Conservation (phyloP, 371 early-diverging fungal species). For the Circinella minor region DNA sequence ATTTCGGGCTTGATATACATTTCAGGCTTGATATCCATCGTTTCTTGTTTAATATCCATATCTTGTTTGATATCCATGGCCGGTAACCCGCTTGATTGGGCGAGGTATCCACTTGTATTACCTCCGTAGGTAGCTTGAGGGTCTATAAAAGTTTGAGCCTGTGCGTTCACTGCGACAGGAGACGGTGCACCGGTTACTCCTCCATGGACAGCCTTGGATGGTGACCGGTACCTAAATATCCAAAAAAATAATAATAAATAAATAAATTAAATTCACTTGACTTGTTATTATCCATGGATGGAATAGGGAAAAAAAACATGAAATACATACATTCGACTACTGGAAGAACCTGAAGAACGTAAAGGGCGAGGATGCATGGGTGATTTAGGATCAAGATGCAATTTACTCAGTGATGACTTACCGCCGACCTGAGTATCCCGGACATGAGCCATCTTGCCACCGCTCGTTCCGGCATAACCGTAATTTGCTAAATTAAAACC, state of each 20-base stretch:
- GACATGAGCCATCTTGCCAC: slow-evolving; percentile 40
- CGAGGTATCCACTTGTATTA: not conserved
- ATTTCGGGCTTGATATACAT: not conserved
- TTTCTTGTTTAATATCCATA: not conserved
- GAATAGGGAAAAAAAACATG: too few relatives aligned
- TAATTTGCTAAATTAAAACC: slow-evolving; percentile 29
- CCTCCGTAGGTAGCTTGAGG: not conserved
- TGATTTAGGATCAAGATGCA: slow-evolving; percentile 5
- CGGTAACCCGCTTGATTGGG: not conserved
- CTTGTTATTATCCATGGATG: too few relatives aligned
- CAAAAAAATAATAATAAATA: slow-evolving; percentile 33
- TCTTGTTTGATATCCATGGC: not conserved
- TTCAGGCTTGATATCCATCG: slow-evolving; percentile 2
- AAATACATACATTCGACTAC: slow-evolving; percentile 37
- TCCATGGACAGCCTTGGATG: not conserved
- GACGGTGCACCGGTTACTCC: not conserved
- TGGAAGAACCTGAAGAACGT: slow-evolving; percentile 15
- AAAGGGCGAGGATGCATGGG: not conserved
- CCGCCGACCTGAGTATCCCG: slow-evolving; percentile 40
- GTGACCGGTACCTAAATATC: slow-evolving; percentile 11
- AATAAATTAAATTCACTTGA: too few relatives aligned
- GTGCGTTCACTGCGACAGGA: slow-evolving; percentile 5
- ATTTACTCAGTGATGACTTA: slow-evolving; percentile 35
- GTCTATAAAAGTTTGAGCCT: slow-evolving; percentile 5
- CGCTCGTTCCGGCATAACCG: slow-evolving; percentile 35